Evolutionary conservation across 2,329 filamentous ascomycete genomes (phyloP), one percentile per base, ranked within the genome.

Genomic region (Mycocentrospora acerina): DNA sequence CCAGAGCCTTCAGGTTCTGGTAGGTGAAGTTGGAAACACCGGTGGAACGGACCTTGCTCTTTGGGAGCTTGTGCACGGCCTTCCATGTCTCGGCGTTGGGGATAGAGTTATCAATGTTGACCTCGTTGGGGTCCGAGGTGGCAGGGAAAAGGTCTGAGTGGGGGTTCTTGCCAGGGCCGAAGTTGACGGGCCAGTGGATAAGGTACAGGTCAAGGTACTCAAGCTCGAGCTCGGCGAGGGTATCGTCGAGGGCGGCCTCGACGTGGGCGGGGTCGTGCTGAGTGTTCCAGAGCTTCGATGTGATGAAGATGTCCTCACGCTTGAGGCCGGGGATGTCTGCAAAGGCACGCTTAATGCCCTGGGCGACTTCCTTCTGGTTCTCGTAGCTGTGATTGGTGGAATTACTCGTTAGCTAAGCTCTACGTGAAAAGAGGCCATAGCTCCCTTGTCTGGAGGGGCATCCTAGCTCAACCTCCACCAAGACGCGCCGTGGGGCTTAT

Each of bases 151-250:
- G 46, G 16, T 60, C 57, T 4, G 55, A 57, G 48, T 60, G 57
- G n/a, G 57, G 55, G 32, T 72, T 65, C 18, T 71, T 68, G 14
- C 76, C 73, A 6, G 53, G 51, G 3, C 88, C 85, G 57, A 94
- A 79, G 37, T 88, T 81, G 49, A 93, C 81, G 51, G 90, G 89
- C 79, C 93, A 94, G 76, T 94, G 89, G 57, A 93, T 81, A 59
- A 93, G 78, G 78, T 84, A 95, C 52, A 94, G 81, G 68, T 95
- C 89, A 68, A 95, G 90, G 77, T 94, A 94, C 60, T 90, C 88
- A 45, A 94, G 67, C 48, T 85, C 83, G 82, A 87, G 91, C 75
- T 91, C 55, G 80, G 78, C 62, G 88, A 74, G 59, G 79, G 85
- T 75, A 44, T 80, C 77, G 42, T 93, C 73, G 70, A 93, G 88